Conservation (phyloP, 2,329 filamentous ascomycete genomes). For the Sphaerostilbella broomeana region DNA sequence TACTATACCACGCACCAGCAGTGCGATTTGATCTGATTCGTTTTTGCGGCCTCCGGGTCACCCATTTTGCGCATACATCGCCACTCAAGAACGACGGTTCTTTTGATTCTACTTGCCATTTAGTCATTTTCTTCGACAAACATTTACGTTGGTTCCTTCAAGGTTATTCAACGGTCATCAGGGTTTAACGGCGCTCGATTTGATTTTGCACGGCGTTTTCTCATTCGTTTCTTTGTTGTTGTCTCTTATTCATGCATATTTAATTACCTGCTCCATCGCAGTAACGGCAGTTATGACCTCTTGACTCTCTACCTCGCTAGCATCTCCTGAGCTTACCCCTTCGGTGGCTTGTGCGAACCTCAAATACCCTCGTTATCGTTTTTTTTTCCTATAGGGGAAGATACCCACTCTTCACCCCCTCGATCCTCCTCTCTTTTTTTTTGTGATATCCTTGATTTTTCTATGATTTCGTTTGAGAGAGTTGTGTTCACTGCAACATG, state of each 20-base stretch:
- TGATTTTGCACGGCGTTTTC: conserved; percentile 11
- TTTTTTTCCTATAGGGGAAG: not conserved
- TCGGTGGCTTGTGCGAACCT: too few species aligned
- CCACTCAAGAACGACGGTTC: conserved; percentile 6
- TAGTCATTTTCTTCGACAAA: too few species aligned
- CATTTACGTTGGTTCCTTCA: conserved; percentile 10
- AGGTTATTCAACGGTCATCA: conserved; percentile 7
- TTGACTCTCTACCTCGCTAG: conserved; percentile 6
- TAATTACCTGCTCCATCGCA: not conserved
- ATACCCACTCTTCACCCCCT: not conserved
- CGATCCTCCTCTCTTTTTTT: conserved; percentile 1
- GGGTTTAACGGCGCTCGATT: conserved; percentile 13
- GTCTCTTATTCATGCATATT: not conserved
- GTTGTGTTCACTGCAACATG: conserved; percentile 8
- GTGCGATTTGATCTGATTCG: not conserved
- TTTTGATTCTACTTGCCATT: not conserved
- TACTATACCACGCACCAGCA: not conserved
- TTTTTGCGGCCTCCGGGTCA: not conserved
- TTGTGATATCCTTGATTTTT: conserved; percentile 8
- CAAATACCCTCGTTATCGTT: conserved; percentile 4
- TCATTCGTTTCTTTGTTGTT: not conserved
- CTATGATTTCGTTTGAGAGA: conserved; percentile 7
- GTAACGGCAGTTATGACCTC: conserved; percentile 9
- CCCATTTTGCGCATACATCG: conserved; percentile 3
- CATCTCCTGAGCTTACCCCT: not conserved